These are phyloP conservation scores for Penicillium malachiteum DNA, from an alignment of 495 filamentous ascomycete species.

Conservation along the genomic window DNA sequence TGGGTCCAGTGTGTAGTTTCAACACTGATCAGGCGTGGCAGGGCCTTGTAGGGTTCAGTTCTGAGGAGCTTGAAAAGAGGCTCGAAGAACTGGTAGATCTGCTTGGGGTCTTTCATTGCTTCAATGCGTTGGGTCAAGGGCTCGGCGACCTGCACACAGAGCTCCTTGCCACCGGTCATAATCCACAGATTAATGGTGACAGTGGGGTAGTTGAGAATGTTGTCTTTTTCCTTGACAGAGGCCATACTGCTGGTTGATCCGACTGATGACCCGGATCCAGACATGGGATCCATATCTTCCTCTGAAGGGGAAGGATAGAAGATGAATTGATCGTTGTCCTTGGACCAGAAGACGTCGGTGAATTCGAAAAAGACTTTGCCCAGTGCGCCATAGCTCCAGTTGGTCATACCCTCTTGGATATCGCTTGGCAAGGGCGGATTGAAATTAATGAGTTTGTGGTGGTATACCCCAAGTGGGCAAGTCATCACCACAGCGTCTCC, in stretches of 20 bases:
- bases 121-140: constrained; percentile 27
- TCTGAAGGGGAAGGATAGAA: constrained; percentile 26
- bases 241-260: constrained; percentile 12
- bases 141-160: constrained; percentile 27
- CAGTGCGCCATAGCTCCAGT: constrained; percentile 23
- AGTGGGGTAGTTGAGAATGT: constrained; percentile 27
- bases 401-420: constrained; percentile 22
- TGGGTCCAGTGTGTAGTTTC: constrained; percentile 29
- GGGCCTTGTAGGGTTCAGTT: constrained; percentile 24
- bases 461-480: constrained; percentile 20
- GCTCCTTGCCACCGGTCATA: constrained; percentile 24
- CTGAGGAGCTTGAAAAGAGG: constrained; percentile 26
- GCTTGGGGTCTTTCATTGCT: constrained; percentile 19
- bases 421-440: constrained; percentile 25
- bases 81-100: constrained; percentile 26
- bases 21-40: constrained; percentile 21
- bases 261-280: constrained; percentile 14
- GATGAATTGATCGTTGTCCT: constrained; percentile 28
- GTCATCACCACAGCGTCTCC: constrained; percentile 25
- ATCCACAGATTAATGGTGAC: constrained; percentile 28
- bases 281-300: constrained; percentile 2
- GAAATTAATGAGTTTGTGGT: constrained; percentile 25
- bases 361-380: constrained; percentile 30
- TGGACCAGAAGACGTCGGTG: constrained; percentile 25
- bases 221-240: constrained; percentile 19